Base-by-base conservation (phyloP, 2,329 filamentous ascomycete genomes). In the Penicillium sp. region DNA sequence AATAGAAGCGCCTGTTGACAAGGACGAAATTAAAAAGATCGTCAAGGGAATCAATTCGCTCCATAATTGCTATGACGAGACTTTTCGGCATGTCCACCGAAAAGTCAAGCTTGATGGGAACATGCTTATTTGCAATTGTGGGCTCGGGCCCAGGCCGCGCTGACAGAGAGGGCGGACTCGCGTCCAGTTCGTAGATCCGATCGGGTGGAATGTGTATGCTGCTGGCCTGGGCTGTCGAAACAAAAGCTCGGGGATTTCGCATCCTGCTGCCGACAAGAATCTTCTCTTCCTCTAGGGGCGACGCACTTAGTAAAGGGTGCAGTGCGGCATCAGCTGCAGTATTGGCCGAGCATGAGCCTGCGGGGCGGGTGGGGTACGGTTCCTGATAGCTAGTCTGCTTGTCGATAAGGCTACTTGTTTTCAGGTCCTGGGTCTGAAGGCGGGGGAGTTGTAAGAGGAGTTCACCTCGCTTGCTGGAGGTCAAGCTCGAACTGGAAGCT, bases 1-100 rank as follows among this genome's bases (percentile, higher is more conserved):
- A 72, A 60, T 83, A 83, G 67, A 85, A 84, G 18, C 78, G 79
- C 44, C 73, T 75, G 62, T 81, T 84, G 43, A 84, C 72, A 7
- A 79, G 68, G 4, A 80, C 81, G 4, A 79, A 74, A 31, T 76
- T 76, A 59, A 82, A 82, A 0, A 86, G 72, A 61, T 85, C 82
- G 31, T 80, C 75, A 2, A 83, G 70, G 2, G 74, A 76, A 33
- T 74, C 67, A 7, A 83, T 70, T 4, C 70, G 73, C 42, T 74
- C 67, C 52, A 85, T 68, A 10, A 85, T 81, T n/a, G 65, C 62
- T 16, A 81, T 63, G 15, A 84, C 73, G 4, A 84, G 74, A n/a
- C 70, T 62, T 54, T 82, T 77, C 2, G 80, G 78, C 23, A 75
- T 68, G 10, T 66, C 62, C 15, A 67, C 62, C 4, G 77, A 74